A percentile compares a stretch with the other conserved stretches of the same genome.
These are phyloP conservation scores for Penicillium riverlandense DNA, from an alignment of 495 filamentous ascomycete genomes.

Conservation along the genomic window DNA sequence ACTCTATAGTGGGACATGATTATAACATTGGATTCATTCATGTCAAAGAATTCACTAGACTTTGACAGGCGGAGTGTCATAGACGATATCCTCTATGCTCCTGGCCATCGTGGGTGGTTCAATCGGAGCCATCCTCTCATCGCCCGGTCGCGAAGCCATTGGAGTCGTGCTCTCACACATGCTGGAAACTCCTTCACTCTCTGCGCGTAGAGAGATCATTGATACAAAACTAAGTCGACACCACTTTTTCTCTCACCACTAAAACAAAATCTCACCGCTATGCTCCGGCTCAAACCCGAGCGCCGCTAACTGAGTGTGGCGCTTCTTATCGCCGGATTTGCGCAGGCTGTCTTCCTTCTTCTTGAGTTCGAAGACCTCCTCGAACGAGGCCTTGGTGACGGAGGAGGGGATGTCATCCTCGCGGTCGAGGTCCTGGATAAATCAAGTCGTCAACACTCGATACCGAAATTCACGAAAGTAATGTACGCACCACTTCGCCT, in stretches of 20 bases:
- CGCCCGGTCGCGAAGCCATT: no score
- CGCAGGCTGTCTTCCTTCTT: constrained; percentile 60
- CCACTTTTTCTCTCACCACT: constrained; percentile 1
- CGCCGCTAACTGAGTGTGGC: constrained; percentile 57
- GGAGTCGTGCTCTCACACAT: no score
- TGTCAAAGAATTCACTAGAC: no score
- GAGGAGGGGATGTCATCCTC: constrained; percentile 79
- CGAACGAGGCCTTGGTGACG: constrained; percentile 57
- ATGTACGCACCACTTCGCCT: constrained; percentile 70
- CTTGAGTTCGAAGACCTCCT: constrained; percentile 64
- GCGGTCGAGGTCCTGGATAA: constrained; percentile 71
- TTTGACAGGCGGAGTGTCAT: no score
- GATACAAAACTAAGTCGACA: neutral
- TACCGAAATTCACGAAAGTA: neutral
- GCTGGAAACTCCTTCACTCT: no score
- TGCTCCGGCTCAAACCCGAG: constrained; percentile 88
- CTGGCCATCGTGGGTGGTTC: no score
- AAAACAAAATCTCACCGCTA: constrained; percentile 66
- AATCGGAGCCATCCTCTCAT: no score
- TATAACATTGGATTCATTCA: no score
- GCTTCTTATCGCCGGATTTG: constrained; percentile 65
- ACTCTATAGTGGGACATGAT: no score
- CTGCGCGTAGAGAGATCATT: no score
- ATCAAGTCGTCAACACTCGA: constrained; percentile 3
- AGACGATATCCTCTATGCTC: no score